Evolutionary conservation across 140 eudicot species (phyloP).

Genomic region (Flaveria floridana): DNA sequence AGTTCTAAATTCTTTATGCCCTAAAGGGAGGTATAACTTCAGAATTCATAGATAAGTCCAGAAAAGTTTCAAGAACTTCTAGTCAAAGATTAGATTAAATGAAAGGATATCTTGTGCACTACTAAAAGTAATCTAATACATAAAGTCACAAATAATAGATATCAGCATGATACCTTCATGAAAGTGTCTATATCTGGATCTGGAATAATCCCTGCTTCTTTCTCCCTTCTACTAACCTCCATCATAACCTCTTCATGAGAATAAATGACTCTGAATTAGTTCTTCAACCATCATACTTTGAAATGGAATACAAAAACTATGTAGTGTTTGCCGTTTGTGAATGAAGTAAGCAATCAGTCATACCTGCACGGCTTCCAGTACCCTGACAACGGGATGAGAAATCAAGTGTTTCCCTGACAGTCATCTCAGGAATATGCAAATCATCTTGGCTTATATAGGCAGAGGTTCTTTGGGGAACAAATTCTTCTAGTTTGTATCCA

Average conservation of each 20-base stretch:
- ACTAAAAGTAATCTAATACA: constrained; percentile 12
- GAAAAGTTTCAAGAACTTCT: neutral
- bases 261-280: constrained; percentile 4
- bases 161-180: constrained; percentile 50
- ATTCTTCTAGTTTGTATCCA: constrained; percentile 53
- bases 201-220: constrained; percentile 62
- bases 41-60: neutral
- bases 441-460: constrained; percentile 60
- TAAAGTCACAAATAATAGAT: neutral
- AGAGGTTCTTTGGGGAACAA: constrained; percentile 55
- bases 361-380: constrained; percentile 68
- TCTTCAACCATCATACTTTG: neutral
- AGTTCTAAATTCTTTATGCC: neutral
- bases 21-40: neutral
- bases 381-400: constrained; percentile 74
- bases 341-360: constrained; percentile 11
- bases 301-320: constrained; percentile 16
- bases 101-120: neutral
- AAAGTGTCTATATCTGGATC: constrained; percentile 65
- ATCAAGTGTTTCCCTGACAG: constrained; percentile 77
- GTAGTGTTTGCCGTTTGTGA: neutral
- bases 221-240: constrained; percentile 64
- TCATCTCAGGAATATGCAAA: constrained; percentile 59
- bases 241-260: constrained; percentile 45
- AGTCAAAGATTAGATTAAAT: neutral